These are phyloP conservation scores for Passalora sequoiae DNA, from an alignment of 2,329 filamentous ascomycete genomes.

Conservation along the genomic window DNA sequence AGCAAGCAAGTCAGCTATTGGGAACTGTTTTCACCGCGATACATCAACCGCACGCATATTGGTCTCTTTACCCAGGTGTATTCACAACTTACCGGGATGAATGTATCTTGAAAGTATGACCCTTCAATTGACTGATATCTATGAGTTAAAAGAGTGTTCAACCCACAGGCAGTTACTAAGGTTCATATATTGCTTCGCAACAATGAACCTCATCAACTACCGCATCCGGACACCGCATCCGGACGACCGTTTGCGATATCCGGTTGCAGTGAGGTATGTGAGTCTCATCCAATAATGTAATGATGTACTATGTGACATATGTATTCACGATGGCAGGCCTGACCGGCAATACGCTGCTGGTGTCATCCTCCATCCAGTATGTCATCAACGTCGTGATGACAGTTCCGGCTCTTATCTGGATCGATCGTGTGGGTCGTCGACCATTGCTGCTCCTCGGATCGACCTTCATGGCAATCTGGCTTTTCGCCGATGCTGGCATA, in stretches of 20 bases:
- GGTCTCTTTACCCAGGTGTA: constrained; percentile 68
- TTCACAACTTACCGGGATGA: constrained; percentile 70
- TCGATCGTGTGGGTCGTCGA: constrained; percentile 72
- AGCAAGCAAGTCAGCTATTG: constrained; percentile 65
- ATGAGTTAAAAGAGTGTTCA: too few species aligned
- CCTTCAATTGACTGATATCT: too few species aligned
- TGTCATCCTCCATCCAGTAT: constrained; percentile 66
- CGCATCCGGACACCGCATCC: too few species aligned
- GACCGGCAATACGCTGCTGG: constrained; percentile 49
- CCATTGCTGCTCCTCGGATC: constrained; percentile 60
- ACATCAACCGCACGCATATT: constrained; percentile 66
- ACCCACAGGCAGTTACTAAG: too few species aligned
- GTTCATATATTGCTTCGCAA: too few species aligned
- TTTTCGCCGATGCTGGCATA: constrained; percentile 59
- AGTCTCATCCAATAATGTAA: too few species aligned
- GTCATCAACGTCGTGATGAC: constrained; percentile 77
- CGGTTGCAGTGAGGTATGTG: too few species aligned
- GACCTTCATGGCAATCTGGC: constrained; percentile 57
- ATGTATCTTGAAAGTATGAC: too few species aligned
- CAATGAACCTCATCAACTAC: too few species aligned
- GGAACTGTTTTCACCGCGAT: constrained; percentile 64
- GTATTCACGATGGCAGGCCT: constrained; percentile 70
- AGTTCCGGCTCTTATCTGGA: constrained; percentile 65
- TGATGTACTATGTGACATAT: constrained; percentile 50
- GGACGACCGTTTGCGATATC: too few species aligned